Evolutionary conservation across 2,329 filamentous ascomycete species (phyloP), one percentile per base, ranked within the genome.

Genomic region (Chrysosporium queenslandicum): DNA sequence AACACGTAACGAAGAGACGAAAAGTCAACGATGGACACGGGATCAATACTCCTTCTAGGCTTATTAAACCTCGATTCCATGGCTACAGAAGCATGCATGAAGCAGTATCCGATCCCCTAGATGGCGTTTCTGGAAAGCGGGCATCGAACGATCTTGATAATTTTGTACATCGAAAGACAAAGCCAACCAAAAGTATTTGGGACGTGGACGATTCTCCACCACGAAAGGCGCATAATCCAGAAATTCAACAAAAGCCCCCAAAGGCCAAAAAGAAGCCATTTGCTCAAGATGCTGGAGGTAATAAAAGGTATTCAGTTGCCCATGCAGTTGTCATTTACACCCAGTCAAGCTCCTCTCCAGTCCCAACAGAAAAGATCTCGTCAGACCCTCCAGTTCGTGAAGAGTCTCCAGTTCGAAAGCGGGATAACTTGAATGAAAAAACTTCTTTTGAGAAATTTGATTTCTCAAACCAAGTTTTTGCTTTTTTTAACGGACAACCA

Each of bases 401-500:
- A n/a, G 23, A 34, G 12, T 21, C n/a, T 27, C 49, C 48, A 30
- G 39, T 42, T 6, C 30, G n/a, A 32, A 25, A 39, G 5, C 5
- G 32, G 5, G 27, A 23, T 39, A 42, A 25, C 14, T 4, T 9
- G 37, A 34, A 3, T 9, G 23, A 4, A 8, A 39, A 32, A 18
- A 3, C 16, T 30, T 23, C 29, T 4, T n/a, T 20, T 30, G n/a
- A 20, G n/a, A 14, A 16, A 32, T 25, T 43, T 41, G 58, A 73
- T 21, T 68, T 71, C 11, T 73, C 74, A 4, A 76, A 77, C 50
- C 73, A 80, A 55, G 73, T 83, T 0, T 72, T 82, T 56, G 79
- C 80, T 6, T 69, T 72, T 25, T 83, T 80, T 73, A 79, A 74
- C 57, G 74, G 76, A 18, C 69, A 69, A n/a, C 74, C 69, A 45